Percentiles rank a stretch among this genome's conserved stretches.
phyloP scores from a whole-genome alignment of 108 stramenopile species.

The Fistulifera solaris region DNA sequence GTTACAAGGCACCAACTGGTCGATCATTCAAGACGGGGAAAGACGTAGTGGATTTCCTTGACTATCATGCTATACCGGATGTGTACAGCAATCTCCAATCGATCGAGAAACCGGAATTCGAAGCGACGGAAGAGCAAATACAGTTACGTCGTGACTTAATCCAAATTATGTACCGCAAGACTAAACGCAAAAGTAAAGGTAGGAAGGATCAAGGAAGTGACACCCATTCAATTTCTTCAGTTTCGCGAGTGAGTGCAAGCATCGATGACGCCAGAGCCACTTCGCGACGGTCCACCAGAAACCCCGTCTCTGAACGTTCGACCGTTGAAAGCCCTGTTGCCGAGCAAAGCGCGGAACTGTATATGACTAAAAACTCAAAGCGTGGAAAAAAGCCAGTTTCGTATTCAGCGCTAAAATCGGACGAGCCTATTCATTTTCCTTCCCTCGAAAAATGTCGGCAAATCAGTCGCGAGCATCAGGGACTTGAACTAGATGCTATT shows the following conservation, averaged over 20 bases:
- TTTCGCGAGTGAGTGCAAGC: no score
- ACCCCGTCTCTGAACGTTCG: no score
- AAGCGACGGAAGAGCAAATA: constrained; percentile 1
- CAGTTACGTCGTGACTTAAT: background rate
- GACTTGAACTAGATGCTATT: background rate
- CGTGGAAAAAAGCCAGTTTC: background rate
- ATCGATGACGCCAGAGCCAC: no score
- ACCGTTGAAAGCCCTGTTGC: background rate
- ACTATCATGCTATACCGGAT: background rate
- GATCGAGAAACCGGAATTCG: background rate
- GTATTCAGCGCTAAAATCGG: background rate
- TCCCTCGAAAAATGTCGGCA: background rate
- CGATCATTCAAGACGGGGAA: background rate
- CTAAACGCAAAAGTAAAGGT: background rate
- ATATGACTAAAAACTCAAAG: background rate
- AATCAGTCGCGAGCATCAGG: background rate
- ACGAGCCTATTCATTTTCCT: background rate
- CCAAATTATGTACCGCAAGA: background rate
- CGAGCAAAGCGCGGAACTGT: background rate
- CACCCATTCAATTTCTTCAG: background rate
- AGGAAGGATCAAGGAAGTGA: background rate
- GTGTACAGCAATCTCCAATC: background rate
- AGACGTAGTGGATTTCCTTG: background rate
- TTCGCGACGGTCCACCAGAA: no score
- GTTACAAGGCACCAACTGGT: background rate